Conservation (phyloP, 1,139 yeast species). For the Insectozyma bohioensis region DNA sequence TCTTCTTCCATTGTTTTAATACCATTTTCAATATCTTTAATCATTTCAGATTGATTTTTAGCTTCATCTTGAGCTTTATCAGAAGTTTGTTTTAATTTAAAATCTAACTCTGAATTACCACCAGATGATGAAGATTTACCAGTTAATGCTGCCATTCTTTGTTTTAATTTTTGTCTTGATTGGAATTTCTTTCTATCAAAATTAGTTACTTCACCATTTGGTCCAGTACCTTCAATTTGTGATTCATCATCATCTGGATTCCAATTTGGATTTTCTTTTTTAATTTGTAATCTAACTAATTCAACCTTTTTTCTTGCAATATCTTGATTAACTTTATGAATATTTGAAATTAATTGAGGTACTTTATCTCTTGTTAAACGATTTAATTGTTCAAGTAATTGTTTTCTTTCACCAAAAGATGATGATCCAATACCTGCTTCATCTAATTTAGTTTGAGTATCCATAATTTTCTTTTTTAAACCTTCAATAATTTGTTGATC, state of each 20-base stretch:
- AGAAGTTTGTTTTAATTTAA: conserved; percentile 54
- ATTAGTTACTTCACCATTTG: conserved; percentile 81
- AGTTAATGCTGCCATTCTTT: conserved; percentile 89
- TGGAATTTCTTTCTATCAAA: conserved; percentile 76
- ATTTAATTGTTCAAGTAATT: conserved; percentile 51
- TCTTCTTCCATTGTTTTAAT: conserved; percentile 71
- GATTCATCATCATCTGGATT: conserved; percentile 49
- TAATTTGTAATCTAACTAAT: conserved; percentile 52
- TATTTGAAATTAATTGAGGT: conserved; percentile 64
- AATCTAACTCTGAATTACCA: conserved; percentile 49
- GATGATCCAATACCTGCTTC: conserved; percentile 27
- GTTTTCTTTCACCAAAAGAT: conserved; percentile 38
- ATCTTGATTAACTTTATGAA: conserved; percentile 62
- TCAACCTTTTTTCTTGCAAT: conserved; percentile 70
- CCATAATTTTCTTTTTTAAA: conserved; percentile 60
- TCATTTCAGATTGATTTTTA: conserved; percentile 53
- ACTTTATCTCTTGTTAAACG: conserved; percentile 60
- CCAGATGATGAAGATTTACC: conserved; percentile 55
- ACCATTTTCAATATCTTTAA: conserved; percentile 72
- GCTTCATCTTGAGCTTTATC: conserved; percentile 56
- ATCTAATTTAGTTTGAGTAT: conserved; percentile 50
- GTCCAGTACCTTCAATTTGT: conserved; percentile 73
- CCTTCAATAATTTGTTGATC: conserved; percentile 53
- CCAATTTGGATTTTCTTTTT: conserved; percentile 63
- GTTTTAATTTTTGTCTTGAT: conserved; percentile 72